Evolutionary conservation across 2,329 filamentous ascomycete species (phyloP).

Genomic region (Paraphoma chrysanthemicola): DNA sequence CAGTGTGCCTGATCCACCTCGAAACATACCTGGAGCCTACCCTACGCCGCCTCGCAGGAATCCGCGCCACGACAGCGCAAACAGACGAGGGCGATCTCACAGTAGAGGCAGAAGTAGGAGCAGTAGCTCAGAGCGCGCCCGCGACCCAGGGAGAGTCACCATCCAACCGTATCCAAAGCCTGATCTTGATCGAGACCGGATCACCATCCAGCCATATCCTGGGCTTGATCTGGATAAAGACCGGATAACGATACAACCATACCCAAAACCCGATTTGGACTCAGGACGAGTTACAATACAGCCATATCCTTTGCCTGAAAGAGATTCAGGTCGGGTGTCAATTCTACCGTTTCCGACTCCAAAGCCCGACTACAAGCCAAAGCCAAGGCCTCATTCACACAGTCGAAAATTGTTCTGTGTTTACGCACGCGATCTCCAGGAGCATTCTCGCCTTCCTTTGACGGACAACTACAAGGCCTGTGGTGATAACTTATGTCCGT

Average conservation of each 20-base stretch:
- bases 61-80: neutral
- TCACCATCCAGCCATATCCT: constrained; percentile 2
- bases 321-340: constrained; percentile 1
- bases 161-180: neutral
- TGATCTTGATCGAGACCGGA: neutral
- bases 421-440: constrained; percentile 41
- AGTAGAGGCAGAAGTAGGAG: constrained; percentile 8
- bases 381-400: constrained; percentile 1
- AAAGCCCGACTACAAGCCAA: constrained; percentile 1
- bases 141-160: constrained; percentile 6
- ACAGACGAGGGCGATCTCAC: constrained; percentile 7
- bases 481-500: constrained; percentile 37
- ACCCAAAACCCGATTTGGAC: neutral
- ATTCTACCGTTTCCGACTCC: constrained; percentile 7
- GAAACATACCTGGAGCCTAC: constrained; percentile 24
- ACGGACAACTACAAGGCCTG: constrained; percentile 28
- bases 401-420: constrained; percentile 34
- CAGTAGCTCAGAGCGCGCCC: constrained; percentile 7
- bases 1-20: constrained; percentile 10
- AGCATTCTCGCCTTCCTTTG: constrained; percentile 24
- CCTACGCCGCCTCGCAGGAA: constrained; percentile 11
- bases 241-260: constrained; percentile 2
- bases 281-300: constrained; percentile 3
- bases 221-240: neutral
- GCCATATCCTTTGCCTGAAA: neutral